Percentiles rank a stretch among this genome's conserved stretches.
Conservation (phyloP, 192 early-diverging fungal genomes). For the Diversispora eburnea region DNA sequence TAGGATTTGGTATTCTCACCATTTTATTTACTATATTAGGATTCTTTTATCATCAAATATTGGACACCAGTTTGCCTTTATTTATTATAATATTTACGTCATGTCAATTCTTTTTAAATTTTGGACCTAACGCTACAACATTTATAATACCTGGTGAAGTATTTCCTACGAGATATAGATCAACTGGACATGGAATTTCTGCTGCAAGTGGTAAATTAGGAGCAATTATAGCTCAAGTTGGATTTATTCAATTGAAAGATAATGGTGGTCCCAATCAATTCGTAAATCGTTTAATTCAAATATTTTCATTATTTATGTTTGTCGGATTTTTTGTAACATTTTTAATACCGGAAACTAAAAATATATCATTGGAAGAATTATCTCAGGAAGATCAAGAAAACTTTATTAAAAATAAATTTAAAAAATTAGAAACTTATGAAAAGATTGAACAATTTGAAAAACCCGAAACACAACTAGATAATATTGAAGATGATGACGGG, state of each 20-base stretch:
- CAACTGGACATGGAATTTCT: constrained; percentile 77
- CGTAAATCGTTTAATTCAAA: constrained; percentile 58
- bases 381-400: constrained; percentile 42
- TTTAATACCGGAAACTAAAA: constrained; percentile 76
- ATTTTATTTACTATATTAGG: constrained; percentile 72
- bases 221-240: constrained; percentile 70
- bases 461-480: too few species aligned
- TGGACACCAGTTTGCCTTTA: constrained; percentile 48
- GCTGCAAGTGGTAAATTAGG: constrained; percentile 79
- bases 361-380: constrained; percentile 72
- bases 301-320: constrained; percentile 76
- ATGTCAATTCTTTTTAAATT: constrained; percentile 80
- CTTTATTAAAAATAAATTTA: constrained; percentile 3
- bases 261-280: constrained; percentile 61
- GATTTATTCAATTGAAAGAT: constrained; percentile 68
- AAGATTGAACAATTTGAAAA: too few species aligned
- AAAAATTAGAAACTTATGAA: too few species aligned
- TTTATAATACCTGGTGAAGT: constrained; percentile 81
- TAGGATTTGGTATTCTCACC: constrained; percentile 74
- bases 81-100: constrained; percentile 34
- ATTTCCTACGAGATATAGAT: constrained; percentile 79
- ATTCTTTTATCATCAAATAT: constrained; percentile 66
- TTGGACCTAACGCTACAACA: constrained; percentile 92
- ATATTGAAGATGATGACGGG: too few species aligned
- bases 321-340: constrained; percentile 62